These are phyloP conservation scores for Ceriops zippeliana DNA, from an alignment of 345 rosid species.

Conservation along the genomic window DNA sequence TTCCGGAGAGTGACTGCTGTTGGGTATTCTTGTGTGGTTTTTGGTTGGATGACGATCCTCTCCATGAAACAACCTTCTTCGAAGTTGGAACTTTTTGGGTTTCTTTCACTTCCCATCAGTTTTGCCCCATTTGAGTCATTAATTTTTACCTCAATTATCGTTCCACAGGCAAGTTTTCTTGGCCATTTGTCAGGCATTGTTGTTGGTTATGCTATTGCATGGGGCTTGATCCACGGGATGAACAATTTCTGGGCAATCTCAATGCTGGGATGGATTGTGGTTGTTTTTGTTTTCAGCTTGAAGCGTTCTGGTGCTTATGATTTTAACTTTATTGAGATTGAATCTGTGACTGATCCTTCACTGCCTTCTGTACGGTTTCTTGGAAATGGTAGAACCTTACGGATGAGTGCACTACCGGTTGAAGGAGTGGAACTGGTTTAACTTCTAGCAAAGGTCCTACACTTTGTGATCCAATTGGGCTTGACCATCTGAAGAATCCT, in stretches of 20 bases:
- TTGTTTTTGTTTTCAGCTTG: constrained; percentile 76
- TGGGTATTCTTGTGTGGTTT: constrained; percentile 97
- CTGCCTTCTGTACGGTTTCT: constrained; percentile 79
- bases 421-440: constrained; percentile 64
- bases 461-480: neutral
- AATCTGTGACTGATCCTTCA: constrained; percentile 78
- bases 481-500: neutral
- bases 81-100: constrained; percentile 83
- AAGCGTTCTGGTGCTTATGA: constrained; percentile 85
- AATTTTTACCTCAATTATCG: constrained; percentile 90
- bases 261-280: constrained; percentile 73
- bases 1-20: constrained; percentile 91
- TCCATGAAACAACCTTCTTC: constrained; percentile 93
- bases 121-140: constrained; percentile 95
- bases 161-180: constrained; percentile 95
- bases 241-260: constrained; percentile 90
- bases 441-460: constrained; percentile 7
- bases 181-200: constrained; percentile 93
- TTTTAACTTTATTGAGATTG: constrained; percentile 76
- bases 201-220: constrained; percentile 89
- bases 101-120: constrained; percentile 91
- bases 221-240: constrained; percentile 96
- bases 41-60: constrained; percentile 98
- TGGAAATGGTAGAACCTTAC: constrained; percentile 73
- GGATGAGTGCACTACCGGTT: constrained; percentile 62